These are phyloP conservation scores for Amphicarpaea edgeworthii DNA, from an alignment of 306 rosid genomes.

Conservation along the genomic window DNA sequence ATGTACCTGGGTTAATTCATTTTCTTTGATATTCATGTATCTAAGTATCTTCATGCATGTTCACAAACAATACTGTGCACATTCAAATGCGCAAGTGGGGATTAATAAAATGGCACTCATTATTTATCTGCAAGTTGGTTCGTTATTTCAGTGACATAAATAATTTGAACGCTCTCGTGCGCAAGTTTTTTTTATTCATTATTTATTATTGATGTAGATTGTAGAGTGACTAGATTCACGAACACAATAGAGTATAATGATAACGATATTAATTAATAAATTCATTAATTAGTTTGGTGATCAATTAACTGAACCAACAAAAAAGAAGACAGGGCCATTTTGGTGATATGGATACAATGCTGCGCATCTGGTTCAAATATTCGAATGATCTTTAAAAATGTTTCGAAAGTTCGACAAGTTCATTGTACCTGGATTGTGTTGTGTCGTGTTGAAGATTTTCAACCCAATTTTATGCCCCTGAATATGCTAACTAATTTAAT, in stretches of 20 bases:
- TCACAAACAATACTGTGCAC: neutral
- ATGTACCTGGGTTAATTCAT: neutral
- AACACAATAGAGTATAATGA: neutral
- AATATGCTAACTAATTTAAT: neutral
- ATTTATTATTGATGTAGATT: neutral
- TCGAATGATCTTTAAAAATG: neutral
- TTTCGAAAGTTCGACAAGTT: neutral
- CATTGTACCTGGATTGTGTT: neutral
- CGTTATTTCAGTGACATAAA: neutral
- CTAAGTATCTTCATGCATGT: neutral
- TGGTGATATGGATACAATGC: neutral
- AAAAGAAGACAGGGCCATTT: no score
- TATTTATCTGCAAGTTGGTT: slow-evolving; percentile 11
- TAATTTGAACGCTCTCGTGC: neutral
- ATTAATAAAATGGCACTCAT: slow-evolving; percentile 12
- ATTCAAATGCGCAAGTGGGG: neutral
- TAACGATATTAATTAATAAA: neutral
- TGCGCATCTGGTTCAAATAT: neutral
- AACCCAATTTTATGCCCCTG: neutral
- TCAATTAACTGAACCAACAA: neutral
- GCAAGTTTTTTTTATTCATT: neutral
- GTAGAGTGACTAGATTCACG: neutral
- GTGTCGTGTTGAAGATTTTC: neutral
- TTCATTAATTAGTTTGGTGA: no score
- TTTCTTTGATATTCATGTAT: neutral